Evolutionary conservation across 805 yeast genomes (phyloP).

Genomic region (Lipomyces japonicus): DNA sequence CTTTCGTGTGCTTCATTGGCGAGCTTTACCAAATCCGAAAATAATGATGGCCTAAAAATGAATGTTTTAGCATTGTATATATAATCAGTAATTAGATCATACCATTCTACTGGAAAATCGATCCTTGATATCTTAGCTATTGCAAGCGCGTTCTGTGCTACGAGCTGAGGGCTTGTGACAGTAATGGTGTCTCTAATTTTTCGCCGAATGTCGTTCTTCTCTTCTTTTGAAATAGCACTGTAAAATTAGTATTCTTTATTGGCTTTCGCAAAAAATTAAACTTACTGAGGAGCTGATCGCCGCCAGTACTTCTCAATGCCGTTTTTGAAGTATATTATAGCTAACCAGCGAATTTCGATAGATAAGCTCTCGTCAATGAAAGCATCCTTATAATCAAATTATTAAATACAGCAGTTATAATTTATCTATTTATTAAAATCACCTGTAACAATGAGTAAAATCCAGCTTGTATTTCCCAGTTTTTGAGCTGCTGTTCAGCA

Average conservation of each 20-base stretch:
- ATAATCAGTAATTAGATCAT: neutral
- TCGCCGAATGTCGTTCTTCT: slow-evolving; percentile 59
- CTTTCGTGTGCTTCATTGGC: slow-evolving; percentile 43
- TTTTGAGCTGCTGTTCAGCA: slow-evolving; percentile 67
- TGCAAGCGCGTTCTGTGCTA: slow-evolving; percentile 81
- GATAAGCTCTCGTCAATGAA: slow-evolving; percentile 60
- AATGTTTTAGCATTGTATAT: neutral
- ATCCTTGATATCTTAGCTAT: slow-evolving; percentile 70
- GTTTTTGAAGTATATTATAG: slow-evolving; percentile 82
- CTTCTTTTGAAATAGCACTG: slow-evolving; percentile 55
- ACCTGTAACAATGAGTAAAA: slow-evolving; percentile 56
- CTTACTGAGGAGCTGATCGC: slow-evolving; percentile 51
- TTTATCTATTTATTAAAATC: neutral
- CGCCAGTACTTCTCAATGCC: slow-evolving; percentile 87
- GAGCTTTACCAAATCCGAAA: slow-evolving; percentile 50
- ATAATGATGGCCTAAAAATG: slow-evolving; percentile 49
- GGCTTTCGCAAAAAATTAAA: slow-evolving; percentile 17
- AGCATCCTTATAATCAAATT: slow-evolving; percentile 39
- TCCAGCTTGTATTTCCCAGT: slow-evolving; percentile 65
- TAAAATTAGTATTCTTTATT: neutral
- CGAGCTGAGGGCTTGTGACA: slow-evolving; percentile 69
- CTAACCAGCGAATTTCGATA: slow-evolving; percentile 75
- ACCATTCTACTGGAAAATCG: slow-evolving; percentile 87
- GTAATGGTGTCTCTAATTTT: slow-evolving; percentile 56
- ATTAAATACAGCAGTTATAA: neutral